Percentiles rank a stretch among this genome's conserved stretches.
phyloP scores from a whole-genome alignment of 2,329 filamentous ascomycete genomes.

The Alternaria postmessia region DNA sequence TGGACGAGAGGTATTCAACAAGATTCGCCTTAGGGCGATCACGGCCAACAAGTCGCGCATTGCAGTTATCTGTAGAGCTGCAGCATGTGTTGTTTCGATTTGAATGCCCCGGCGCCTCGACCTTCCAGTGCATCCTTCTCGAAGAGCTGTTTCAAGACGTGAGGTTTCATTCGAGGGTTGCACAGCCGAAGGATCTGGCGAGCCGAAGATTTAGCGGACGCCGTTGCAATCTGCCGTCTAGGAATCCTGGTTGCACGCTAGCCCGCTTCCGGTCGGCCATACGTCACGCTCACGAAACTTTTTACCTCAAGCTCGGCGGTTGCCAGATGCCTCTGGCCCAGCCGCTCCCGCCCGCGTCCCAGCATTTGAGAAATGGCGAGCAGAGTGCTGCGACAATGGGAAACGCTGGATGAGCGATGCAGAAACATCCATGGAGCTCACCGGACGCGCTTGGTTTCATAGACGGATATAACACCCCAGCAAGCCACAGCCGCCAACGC shows the following conservation, averaged over 20 bases:
- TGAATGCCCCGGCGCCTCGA: constrained; percentile 12
- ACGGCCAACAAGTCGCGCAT: constrained; percentile 14
- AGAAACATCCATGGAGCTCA: constrained; percentile 9
- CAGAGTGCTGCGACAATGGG: neutral
- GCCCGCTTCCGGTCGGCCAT: constrained; percentile 5
- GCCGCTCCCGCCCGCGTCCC: neutral
- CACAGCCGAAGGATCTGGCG: constrained; percentile 16
- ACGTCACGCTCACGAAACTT: constrained; percentile 30
- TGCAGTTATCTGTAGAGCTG: constrained; percentile 12
- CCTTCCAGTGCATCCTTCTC: constrained; percentile 21
- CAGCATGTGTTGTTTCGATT: constrained; percentile 25
- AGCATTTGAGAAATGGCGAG: neutral
- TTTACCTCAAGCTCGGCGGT: constrained; percentile 17
- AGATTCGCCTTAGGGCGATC: constrained; percentile 9
- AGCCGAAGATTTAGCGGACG: constrained; percentile 23
- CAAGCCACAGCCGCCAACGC: constrained; percentile 33
- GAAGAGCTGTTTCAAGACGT: constrained; percentile 22
- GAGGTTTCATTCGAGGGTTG: constrained; percentile 20
- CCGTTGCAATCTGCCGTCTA: constrained; percentile 17
- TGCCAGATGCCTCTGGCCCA: constrained; percentile 1
- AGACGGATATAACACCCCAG: constrained; percentile 32
- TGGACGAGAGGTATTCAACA: constrained; percentile 29
- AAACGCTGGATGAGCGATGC: neutral
- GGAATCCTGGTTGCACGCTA: constrained; percentile 17
- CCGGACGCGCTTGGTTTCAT: constrained; percentile 27